Evolutionary conservation across 441 rosid species (phyloP).

Genomic region (Cnidoscolus chayamansa): DNA sequence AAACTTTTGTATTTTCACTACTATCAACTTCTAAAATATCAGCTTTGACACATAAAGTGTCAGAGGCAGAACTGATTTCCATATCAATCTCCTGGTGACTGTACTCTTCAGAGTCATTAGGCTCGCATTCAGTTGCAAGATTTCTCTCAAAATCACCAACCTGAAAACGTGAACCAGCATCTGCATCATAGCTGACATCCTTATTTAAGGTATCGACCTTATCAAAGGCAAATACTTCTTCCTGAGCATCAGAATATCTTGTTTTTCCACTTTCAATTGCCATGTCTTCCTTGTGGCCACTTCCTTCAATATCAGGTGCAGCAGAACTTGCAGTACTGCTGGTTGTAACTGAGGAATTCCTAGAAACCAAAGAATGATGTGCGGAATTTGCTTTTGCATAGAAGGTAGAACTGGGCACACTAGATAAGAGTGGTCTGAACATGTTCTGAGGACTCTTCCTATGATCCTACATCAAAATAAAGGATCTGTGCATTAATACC

Average conservation of each 20-base stretch:
- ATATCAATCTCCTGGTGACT: conserved; percentile 34
- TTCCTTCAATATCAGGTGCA: conserved; percentile 51
- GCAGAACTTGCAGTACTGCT: conserved; percentile 63
- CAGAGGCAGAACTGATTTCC: conserved; percentile 46
- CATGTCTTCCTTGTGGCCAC: conserved; percentile 43
- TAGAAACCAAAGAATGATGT: conserved; percentile 54
- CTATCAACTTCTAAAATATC: conserved; percentile 45
- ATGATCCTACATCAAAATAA: conserved; percentile 57
- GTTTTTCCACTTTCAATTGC: conserved; percentile 38
- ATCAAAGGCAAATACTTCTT: conserved; percentile 56
- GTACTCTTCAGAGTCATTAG: conserved; percentile 44
- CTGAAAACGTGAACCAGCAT: conserved; percentile 38
- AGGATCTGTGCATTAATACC: conserved; percentile 19
- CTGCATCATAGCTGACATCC: conserved; percentile 39
- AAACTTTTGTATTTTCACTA: conserved; percentile 45
- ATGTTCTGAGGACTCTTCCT: conserved; percentile 90
- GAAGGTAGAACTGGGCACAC: conserved; percentile 88
- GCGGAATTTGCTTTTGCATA: conserved; percentile 68
- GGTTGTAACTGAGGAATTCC: conserved; percentile 66
- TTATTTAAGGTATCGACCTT: conserved; percentile 46
- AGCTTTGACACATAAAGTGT: conserved; percentile 35
- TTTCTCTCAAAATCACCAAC: conserved; percentile 41
- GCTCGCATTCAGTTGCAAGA: conserved; percentile 35
- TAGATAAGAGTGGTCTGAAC: conserved; percentile 97
- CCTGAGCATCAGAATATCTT: conserved; percentile 42